A percentile compares a stretch with the other conserved stretches of the same genome.
Evolutionary conservation across 2,329 filamentous ascomycete genomes (phyloP).

Genomic region (Colletotrichum lentis): DNA sequence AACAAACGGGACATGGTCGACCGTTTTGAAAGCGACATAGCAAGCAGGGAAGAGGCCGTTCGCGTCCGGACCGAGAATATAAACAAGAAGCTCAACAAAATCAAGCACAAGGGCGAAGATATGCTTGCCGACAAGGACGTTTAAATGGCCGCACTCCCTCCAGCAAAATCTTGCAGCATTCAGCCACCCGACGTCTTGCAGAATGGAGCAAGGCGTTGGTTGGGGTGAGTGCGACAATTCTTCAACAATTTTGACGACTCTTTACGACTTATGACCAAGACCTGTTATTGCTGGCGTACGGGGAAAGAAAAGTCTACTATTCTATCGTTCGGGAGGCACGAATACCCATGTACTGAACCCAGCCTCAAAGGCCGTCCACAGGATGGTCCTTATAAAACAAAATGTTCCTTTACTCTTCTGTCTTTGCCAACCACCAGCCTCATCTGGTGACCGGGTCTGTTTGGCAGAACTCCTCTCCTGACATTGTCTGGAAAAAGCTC

Average conservation of each 20-base stretch:
- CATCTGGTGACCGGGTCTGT: constrained; percentile 63
- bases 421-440: constrained; percentile 68
- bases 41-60: constrained; percentile 62
- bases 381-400: constrained; percentile 53
- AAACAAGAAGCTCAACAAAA: constrained; percentile 61
- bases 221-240: constrained; percentile 18
- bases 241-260: constrained; percentile 31
- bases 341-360: background rate
- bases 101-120: constrained; percentile 64
- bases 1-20: constrained; percentile 60
- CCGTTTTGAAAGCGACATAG: constrained; percentile 64
- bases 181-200: background rate
- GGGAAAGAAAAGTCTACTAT: background rate
- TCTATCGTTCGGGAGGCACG: background rate
- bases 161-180: background rate
- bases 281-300: constrained; percentile 15
- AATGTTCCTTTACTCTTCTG: constrained; percentile 65
- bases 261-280: constrained; percentile 34
- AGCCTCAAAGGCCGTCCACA: background rate
- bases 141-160: constrained; percentile 33
- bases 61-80: constrained; percentile 63
- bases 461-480: constrained; percentile 63
- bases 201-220: constrained; percentile 4
- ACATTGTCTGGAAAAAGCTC: constrained; percentile 72
- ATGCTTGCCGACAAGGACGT: constrained; percentile 60